These are phyloP conservation scores for Heliamphora pulchella DNA, from an alignment of 179 eudicot genomes.

Conservation along the genomic window DNA sequence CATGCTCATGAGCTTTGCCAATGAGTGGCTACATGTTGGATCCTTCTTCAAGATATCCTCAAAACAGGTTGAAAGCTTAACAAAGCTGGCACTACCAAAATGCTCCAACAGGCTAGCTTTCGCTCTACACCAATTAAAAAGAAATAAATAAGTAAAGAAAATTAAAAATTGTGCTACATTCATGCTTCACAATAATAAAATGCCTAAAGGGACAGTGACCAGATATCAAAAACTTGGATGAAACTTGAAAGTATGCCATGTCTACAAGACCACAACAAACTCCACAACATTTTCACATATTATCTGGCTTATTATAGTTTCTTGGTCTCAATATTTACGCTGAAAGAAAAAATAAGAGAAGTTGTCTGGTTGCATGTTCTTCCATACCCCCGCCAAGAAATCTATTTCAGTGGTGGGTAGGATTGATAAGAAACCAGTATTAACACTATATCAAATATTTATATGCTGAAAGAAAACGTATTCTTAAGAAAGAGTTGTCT, in stretches of 20 bases:
- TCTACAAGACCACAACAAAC: not conserved
- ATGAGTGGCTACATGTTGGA: constrained; percentile 64
- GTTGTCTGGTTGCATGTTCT: not conserved
- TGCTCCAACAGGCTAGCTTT: constrained; percentile 62
- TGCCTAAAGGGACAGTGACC: not conserved
- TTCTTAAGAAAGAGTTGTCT: not conserved
- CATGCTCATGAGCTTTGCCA: constrained; percentile 57
- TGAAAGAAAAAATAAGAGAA: not conserved
- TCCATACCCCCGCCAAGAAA: too few relatives aligned
- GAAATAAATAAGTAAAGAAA: not conserved
- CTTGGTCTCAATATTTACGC: not conserved
- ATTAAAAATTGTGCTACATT: not conserved
- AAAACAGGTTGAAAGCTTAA: constrained; percentile 39
- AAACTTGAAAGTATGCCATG: not conserved
- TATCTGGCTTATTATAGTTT: not conserved
- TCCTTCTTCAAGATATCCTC: constrained; percentile 74
- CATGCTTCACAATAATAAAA: not conserved
- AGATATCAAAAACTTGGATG: not conserved
- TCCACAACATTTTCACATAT: not conserved
- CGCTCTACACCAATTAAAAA: constrained; percentile 35
- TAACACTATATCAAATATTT: not conserved
- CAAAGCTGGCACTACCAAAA: constrained; percentile 37
- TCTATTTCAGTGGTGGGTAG: not conserved
- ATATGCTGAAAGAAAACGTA: not conserved
- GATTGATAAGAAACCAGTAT: not conserved